Evolutionary conservation across 305 asterid genomes (phyloP), one percentile per base, ranked within the genome.

Genomic region (Withania somnifera): DNA sequence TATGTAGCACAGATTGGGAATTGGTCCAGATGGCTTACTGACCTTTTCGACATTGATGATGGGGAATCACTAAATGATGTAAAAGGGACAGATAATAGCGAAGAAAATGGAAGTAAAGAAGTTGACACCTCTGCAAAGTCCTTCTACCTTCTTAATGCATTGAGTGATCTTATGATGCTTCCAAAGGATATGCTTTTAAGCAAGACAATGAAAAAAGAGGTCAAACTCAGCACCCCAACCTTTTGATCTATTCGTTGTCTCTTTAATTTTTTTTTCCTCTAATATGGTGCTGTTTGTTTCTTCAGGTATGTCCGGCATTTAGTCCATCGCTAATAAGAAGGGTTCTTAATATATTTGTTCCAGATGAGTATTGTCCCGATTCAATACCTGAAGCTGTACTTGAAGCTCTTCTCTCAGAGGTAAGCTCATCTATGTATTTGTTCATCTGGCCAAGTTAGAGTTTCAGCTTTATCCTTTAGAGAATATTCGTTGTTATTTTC

Each of bases 161-260:
- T 94, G 86, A 92, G 98, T 85, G 97, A 94, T 86, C 97, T 93
- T 24, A 91, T 94, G 97, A 94, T 94, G 98, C 97, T 94, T 66
- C 98, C 98, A 3, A 94, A 94, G 90, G 98, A 94, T 84, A 90
- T 93, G 96, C 88, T 93, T 60, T 84, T 91, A 78, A 89, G 88
- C 84, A 91, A 78, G 73, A 86, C 93, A 22, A 79, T 88, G 77
- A 87, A 97, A 86, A 90, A 90, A 88, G 97, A 94, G 97, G 97
- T 94, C 51, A 14, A 32, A 53, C 76, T 34, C 34, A 20, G 64
- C 58, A 22, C 84, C 82, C 78, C 58, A 19, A 79, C 53, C 77
- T 67, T 75, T 20, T 69, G 77, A 28, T n/a, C 26, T 47, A 26
- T 79, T 38, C 56, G 51, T 20, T 8, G 66, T 11, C 45, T 79